A percentile compares a stretch with the other conserved stretches of the same genome.
These are phyloP conservation scores for Fusarium oxysporum DNA, from an alignment of 2,329 filamentous ascomycete genomes.

Conservation along the genomic window DNA sequence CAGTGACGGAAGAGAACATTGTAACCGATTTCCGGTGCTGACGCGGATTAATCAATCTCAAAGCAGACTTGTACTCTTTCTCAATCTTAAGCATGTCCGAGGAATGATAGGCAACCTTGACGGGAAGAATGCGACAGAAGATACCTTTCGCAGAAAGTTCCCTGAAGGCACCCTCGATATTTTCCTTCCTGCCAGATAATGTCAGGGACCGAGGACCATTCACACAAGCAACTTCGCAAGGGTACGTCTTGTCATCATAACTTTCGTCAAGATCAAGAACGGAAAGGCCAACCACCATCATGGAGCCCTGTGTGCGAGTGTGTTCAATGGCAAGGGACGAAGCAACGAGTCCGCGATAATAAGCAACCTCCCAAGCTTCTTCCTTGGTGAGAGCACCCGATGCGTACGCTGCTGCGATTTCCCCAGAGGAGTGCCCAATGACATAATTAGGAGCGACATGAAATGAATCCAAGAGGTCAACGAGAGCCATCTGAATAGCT, in stretches of 20 bases:
- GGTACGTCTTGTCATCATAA: constrained; percentile 35
- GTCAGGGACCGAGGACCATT: constrained; percentile 59
- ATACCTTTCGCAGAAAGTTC: constrained; percentile 49
- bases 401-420: constrained; percentile 60
- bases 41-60: constrained; percentile 41
- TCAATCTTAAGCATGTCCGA: constrained; percentile 56
- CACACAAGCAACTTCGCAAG: constrained; percentile 56
- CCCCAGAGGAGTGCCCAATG: constrained; percentile 60
- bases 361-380: constrained; percentile 57
- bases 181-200: constrained; percentile 54
- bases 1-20: constrained; percentile 59
- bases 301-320: constrained; percentile 51
- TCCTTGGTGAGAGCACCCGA: constrained; percentile 51
- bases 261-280: constrained; percentile 44
- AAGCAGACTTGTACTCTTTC: constrained; percentile 49
- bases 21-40: constrained; percentile 16
- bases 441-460: constrained; percentile 50
- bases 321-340: constrained; percentile 44
- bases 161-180: constrained; percentile 48
- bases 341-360: constrained; percentile 54
- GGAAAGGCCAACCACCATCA: constrained; percentile 57
- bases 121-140: constrained; percentile 52
- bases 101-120: constrained; percentile 59
- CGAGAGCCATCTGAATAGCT: constrained; percentile 56
- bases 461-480: constrained; percentile 54